A percentile compares a stretch with the other conserved stretches of the same genome.
phyloP scores from a whole-genome alignment of 768 basidiomycete species.

The Melanogaster broomeanus region DNA sequence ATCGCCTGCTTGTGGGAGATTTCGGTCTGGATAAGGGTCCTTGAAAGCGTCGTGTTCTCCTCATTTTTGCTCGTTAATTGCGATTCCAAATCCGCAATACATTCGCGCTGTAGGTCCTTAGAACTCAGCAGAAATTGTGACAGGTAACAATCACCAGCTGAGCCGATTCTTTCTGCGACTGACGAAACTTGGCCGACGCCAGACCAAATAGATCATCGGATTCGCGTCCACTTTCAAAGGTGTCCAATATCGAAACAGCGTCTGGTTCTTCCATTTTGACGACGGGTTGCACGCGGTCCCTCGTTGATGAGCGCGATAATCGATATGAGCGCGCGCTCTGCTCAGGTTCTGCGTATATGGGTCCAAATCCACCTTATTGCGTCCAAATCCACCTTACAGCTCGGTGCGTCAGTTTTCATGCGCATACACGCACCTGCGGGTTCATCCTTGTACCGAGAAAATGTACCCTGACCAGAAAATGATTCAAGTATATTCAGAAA shows the following conservation, averaged over 20 bases:
- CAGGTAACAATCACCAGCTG: slow-evolving; percentile 10
- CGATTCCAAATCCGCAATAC: slow-evolving; percentile 20
- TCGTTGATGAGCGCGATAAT: background rate
- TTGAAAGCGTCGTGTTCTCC: slow-evolving; percentile 12
- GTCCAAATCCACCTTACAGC: background rate
- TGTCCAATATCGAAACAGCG: background rate
- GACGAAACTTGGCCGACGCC: background rate
- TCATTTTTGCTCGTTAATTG: slow-evolving; percentile 17
- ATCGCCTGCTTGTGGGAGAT: slow-evolving; percentile 10
- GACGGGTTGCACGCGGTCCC: slow-evolving; percentile 7
- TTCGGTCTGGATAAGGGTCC: slow-evolving; percentile 14
- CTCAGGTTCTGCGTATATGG: slow-evolving; percentile 17
- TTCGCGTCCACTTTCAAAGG: background rate
- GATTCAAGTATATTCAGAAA: background rate
- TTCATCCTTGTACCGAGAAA: slow-evolving; percentile 9
- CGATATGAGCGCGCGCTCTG: slow-evolving; percentile 1
- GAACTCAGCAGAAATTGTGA: background rate
- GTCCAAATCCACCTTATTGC: slow-evolving; percentile 1
- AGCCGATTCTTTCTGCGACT: slow-evolving; percentile 8
- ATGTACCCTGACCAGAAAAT: slow-evolving; percentile 5
- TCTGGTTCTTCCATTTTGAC: slow-evolving; percentile 11
- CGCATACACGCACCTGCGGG: slow-evolving; percentile 27
- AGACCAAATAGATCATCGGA: slow-evolving; percentile 4
- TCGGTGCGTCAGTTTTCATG: background rate
- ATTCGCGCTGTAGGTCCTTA: slow-evolving; percentile 15